A percentile compares a stretch with the other conserved stretches of the same genome.
Conservation (phyloP, 1,139 yeast genomes). For the Protomyces macrosporus region DNA sequence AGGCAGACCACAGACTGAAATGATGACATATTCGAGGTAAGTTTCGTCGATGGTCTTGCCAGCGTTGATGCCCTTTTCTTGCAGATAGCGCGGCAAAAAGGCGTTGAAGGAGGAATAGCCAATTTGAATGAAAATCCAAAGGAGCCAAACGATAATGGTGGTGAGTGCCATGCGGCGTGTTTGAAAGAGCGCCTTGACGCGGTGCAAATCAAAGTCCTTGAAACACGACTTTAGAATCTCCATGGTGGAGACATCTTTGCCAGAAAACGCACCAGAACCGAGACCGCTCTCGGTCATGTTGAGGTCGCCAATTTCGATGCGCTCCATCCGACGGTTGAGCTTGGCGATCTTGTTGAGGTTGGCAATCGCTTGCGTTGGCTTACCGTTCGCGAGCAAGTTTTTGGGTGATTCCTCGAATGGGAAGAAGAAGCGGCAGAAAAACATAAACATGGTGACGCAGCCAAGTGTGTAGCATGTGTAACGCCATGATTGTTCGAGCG, state of each 20-base stretch:
- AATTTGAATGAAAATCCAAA: slow-evolving; percentile 50
- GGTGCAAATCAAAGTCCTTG: slow-evolving; percentile 2
- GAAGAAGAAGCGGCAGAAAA: slow-evolving; percentile 43
- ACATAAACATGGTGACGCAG: slow-evolving; percentile 49
- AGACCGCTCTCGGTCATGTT: neutral
- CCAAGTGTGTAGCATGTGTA: slow-evolving; percentile 54
- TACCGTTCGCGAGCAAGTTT: slow-evolving; percentile 49
- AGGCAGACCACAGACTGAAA: slow-evolving; percentile 49
- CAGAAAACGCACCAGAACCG: neutral
- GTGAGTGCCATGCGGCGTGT: slow-evolving; percentile 44
- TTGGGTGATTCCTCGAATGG: slow-evolving; percentile 57
- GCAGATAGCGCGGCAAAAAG: slow-evolving; percentile 49
- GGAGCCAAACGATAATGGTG: slow-evolving; percentile 43
- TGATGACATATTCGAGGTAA: slow-evolving; percentile 52
- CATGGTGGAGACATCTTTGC: neutral
- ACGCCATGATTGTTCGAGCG: slow-evolving; percentile 44
- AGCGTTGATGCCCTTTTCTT: slow-evolving; percentile 45
- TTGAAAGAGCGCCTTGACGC: slow-evolving; percentile 40
- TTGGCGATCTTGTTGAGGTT: slow-evolving; percentile 43
- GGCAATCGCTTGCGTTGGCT: slow-evolving; percentile 50
- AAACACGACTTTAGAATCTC: neutral
- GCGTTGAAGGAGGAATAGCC: slow-evolving; percentile 50
- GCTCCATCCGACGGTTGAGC: slow-evolving; percentile 44
- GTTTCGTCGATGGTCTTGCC: slow-evolving; percentile 43
- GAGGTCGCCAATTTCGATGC: slow-evolving; percentile 39